Percentiles rank a stretch among this genome's conserved stretches.
Conservation (phyloP, 495 filamentous ascomycete species). For the Penicillium lividum region DNA sequence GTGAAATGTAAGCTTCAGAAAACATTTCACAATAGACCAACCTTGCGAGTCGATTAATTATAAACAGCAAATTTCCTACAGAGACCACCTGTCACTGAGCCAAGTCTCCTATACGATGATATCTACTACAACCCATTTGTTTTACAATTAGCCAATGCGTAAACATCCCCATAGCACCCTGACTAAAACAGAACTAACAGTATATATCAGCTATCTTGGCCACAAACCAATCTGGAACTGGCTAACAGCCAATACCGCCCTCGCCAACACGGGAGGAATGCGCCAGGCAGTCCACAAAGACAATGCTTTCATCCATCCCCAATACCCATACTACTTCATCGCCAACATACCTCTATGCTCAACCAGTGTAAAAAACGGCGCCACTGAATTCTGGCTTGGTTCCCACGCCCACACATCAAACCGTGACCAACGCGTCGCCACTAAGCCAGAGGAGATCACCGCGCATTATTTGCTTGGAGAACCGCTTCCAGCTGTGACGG, state of each 20-base stretch:
- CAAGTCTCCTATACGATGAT: not conserved
- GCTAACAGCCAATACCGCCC: conserved; percentile 3
- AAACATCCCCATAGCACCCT: not conserved
- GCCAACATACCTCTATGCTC: conserved; percentile 55
- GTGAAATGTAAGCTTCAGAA: not conserved
- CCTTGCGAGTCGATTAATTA: not conserved
- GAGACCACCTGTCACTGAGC: conserved; percentile 1
- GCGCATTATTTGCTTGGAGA: not conserved
- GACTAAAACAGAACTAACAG: not conserved
- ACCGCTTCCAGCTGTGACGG: conserved; percentile 44
- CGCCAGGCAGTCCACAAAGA: conserved; percentile 46
- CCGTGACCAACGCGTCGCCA: conserved; percentile 46
- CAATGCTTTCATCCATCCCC: conserved; percentile 56
- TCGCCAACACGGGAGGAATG: conserved; percentile 2
- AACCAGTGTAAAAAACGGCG: conserved; percentile 56
- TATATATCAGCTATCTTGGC: not conserved
- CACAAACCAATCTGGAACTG: conserved; percentile 6
- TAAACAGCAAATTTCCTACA: conserved; percentile 3
- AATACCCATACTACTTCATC: conserved; percentile 54
- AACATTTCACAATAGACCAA: not conserved
- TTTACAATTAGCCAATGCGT: conserved; percentile 2
- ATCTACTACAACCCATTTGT: conserved; percentile 4
- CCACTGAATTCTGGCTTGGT: conserved; percentile 62
- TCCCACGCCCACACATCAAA: conserved; percentile 42
- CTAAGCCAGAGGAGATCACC: conserved; percentile 42